Conservation (phyloP, 2,329 filamentous ascomycete species). For the Sporothrix curviconia region DNA sequence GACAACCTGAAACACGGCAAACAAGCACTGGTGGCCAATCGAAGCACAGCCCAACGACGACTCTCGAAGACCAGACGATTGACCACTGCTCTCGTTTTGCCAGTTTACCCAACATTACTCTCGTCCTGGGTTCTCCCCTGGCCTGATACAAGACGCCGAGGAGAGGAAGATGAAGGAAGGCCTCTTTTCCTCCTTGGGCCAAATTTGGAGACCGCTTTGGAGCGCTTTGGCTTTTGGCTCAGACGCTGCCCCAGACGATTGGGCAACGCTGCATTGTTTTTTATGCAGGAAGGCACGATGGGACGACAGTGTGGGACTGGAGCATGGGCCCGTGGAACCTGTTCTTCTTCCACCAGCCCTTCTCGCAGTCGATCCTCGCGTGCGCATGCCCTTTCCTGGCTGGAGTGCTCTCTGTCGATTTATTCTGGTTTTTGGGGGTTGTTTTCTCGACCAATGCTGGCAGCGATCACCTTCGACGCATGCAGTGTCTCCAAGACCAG, state of each 20-base stretch:
- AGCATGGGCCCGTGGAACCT: too few species aligned
- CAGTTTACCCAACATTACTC: too few species aligned
- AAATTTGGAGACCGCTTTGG: too few species aligned
- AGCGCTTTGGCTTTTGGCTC: neutral
- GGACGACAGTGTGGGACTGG: neutral
- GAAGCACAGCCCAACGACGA: constrained; percentile 1
- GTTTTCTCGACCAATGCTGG: neutral
- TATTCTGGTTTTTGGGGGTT: neutral
- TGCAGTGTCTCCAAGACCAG: neutral
- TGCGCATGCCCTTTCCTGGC: neutral
- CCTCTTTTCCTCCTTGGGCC: neutral
- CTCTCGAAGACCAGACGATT: constrained; percentile 4
- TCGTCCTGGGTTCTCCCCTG: too few species aligned
- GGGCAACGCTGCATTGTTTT: neutral
- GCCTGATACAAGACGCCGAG: constrained; percentile 4
- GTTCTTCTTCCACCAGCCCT: neutral
- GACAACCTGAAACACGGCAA: constrained; percentile 15
- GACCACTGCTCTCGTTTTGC: neutral
- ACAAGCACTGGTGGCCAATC: constrained; percentile 17
- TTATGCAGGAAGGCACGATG: neutral
- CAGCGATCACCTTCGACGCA: neutral
- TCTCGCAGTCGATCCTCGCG: constrained; percentile 2
- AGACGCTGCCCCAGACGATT: neutral
- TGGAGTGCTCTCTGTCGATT: too few species aligned
- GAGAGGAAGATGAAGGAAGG: neutral